Percentiles rank a stretch among this genome's conserved stretches.
Conservation (phyloP, 768 basidiomycete genomes). For the Cubamyces sp. region DNA sequence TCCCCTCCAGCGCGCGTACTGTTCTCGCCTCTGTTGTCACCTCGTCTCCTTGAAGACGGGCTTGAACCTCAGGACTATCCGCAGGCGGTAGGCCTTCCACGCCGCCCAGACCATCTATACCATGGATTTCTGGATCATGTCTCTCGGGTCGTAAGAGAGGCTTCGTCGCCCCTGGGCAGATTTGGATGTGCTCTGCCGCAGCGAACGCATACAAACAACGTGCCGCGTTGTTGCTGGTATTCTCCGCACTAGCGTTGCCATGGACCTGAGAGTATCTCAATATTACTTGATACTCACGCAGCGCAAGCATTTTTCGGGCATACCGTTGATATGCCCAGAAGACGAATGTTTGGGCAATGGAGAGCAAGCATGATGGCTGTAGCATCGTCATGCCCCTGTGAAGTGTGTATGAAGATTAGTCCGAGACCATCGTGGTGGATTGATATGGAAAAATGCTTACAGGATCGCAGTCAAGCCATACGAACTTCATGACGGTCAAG, state of each 20-base stretch:
- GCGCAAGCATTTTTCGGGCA: not conserved
- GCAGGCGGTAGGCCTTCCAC: constrained; percentile 72
- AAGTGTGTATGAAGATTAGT: not conserved
- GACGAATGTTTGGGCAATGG: constrained; percentile 62
- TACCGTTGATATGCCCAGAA: constrained; percentile 88
- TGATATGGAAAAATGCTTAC: constrained; percentile 25
- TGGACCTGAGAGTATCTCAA: constrained; percentile 57
- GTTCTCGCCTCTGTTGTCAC: constrained; percentile 24
- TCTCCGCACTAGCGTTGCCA: constrained; percentile 70
- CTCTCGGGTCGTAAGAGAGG: constrained; percentile 67
- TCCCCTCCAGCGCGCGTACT: constrained; percentile 67
- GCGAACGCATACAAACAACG: constrained; percentile 77
- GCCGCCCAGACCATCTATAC: constrained; percentile 80
- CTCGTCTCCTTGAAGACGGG: constrained; percentile 51
- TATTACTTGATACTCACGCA: not conserved
- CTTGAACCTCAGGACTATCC: constrained; percentile 51
- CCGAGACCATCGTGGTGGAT: not conserved
- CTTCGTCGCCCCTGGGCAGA: constrained; percentile 70
- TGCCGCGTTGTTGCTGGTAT: constrained; percentile 74
- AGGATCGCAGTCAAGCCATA: constrained; percentile 44
- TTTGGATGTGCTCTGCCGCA: constrained; percentile 57
- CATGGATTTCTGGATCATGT: constrained; percentile 81
- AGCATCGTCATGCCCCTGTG: constrained; percentile 88
- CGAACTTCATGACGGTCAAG: constrained; percentile 23
- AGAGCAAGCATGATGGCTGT: constrained; percentile 80